Evolutionary conservation across 163 green algal species (phyloP), one percentile per base, ranked within the genome.

Genomic region (Prototheca wickerhamii): DNA sequence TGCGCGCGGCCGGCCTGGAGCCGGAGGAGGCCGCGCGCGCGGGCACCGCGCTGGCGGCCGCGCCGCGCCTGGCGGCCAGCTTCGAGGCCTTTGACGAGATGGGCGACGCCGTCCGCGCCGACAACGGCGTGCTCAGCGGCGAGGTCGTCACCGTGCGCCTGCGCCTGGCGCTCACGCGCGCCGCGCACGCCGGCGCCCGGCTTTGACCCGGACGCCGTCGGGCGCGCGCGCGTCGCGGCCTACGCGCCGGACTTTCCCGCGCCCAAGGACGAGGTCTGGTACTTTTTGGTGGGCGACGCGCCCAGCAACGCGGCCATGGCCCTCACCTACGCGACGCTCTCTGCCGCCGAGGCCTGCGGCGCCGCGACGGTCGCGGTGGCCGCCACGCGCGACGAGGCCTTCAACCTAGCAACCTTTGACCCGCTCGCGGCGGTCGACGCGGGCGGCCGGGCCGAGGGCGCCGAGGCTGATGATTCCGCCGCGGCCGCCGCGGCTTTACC

Each of bases 241-340:
- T 92, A 78, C 72, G 85, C 83, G 32, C 89, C 87, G 4, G 64
- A 81, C 64, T 89, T 78, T 61, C 82, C 84, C 0, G 28, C 69
- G 1, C 81, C 79, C 7, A 82, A 82, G 58, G 82, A 91, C 52
- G 89, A 96, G 76, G 62, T 67, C 62, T 96, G 87, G 89, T 93
- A 84, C 77, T 76, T 95, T 32, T 57, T 95, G 26, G 60, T 95
- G 30, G 82, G 66, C 2, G 87, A 95, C 62, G 43, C 77, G 15
- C 62, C 31, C 58, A 70, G 35, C 59, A 92, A 92, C 69, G 58
- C 61, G 20, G 75, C 87, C 25, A 30, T 86, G 37, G 57, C 60
- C 10, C 67, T 43, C 31, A 63, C 53, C 15, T 63, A 67, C 17
- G 64, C 64, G 17, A 79, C 52, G 15, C 73, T 90, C 56, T 40